These are phyloP conservation scores for Hepatocystis sp. DNA, from an alignment of 169 alveolate genomes.

Conservation along the genomic window DNA sequence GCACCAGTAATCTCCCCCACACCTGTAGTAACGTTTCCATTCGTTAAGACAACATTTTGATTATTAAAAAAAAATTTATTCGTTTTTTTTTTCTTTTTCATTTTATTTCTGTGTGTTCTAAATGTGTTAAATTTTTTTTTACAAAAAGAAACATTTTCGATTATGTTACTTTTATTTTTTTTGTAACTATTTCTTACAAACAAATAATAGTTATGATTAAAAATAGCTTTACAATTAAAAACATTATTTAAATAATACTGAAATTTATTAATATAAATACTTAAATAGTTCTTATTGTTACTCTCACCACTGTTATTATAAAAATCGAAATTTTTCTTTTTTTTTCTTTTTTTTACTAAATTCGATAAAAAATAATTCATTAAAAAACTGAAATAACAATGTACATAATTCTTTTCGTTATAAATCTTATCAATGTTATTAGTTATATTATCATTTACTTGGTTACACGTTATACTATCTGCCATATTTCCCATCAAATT, in stretches of 20 bases:
- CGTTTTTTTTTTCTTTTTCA: constrained; percentile 3
- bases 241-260: constrained; percentile 49
- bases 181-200: constrained; percentile 10
- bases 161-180: constrained; percentile 1
- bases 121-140: no score
- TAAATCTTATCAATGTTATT: background rate
- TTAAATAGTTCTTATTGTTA: constrained; percentile 24
- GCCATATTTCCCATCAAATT: no score
- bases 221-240: constrained; percentile 26
- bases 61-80: constrained; percentile 11
- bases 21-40: no score
- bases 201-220: constrained; percentile 12
- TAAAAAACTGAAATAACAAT: constrained; percentile 13
- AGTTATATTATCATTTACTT: no score
- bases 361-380: constrained; percentile 14
- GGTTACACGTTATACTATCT: no score
- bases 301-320: background rate
- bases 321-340: background rate
- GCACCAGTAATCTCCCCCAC: no score
- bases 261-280: constrained; percentile 30
- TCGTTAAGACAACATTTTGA: constrained; percentile 4
- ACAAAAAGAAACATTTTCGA: constrained; percentile 7
- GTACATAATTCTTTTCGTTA: constrained; percentile 9
- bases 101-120: constrained; percentile 4
- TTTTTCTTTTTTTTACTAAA: constrained; percentile 6